Evolutionary conservation across 768 basidiomycete species (phyloP), one percentile per base, ranked within the genome.

Genomic region (Roridomyces roridus): DNA sequence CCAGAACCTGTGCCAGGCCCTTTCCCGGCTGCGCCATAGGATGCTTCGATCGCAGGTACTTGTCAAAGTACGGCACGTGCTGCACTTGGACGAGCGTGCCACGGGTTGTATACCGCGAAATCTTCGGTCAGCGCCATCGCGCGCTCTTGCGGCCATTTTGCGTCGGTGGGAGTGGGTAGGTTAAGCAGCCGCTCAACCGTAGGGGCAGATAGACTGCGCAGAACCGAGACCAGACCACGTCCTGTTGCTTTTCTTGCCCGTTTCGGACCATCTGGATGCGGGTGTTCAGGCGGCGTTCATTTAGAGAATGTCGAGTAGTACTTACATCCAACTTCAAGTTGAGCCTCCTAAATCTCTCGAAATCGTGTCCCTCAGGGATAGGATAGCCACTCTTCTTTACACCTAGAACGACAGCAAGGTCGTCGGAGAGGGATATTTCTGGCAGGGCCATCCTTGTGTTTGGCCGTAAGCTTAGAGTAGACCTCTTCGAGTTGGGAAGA

Each of bases 51-150:
- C 62, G 29, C 25, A 66, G 55, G 34, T 67, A 68, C 31, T 66
- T 62, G 35, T 45, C 41, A 11, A 68, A 47, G 35, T 68, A 68
- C 11, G 67, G 65, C 25, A 60, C 39, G 45, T 68, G 64, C 46
- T 40, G 23, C 8, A 63, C 51, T 7, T 67, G 64, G 39, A 65
- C 65, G 20, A n/a, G 56, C 55, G 21, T 57, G 41, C 53, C 62
- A 68, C 5, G 63, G 55, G 45, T 66, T 68, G 37, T 53, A 46
- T 8, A 24, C 35, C 4, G 35, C 1, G 26, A 62, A 59, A 21
- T 55, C 57, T 6, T 6, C 29, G 7, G 29, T 6, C 15, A 35
- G 21, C 2, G 25, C 4, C 18, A 54, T 10, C 10, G 35, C 48
- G 11, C 7, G n/a, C n/a, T 47, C 29, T 1, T 23, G 24, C 5